Evolutionary conservation across 345 rosid genomes (phyloP).

Genomic region (Turritis glabra): DNA sequence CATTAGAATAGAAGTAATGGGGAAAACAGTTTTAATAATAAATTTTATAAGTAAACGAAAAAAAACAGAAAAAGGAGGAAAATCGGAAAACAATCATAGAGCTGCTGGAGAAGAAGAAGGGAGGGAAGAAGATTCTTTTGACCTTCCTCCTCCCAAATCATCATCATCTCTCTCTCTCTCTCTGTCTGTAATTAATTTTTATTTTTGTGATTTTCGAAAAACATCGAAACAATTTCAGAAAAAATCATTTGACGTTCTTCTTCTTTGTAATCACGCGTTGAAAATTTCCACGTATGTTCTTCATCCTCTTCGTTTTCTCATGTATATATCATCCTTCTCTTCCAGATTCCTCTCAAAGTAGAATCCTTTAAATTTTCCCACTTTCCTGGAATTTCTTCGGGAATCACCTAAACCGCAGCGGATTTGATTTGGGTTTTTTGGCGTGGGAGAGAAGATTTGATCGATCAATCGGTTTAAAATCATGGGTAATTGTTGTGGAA

Average conservation of each 20-base stretch:
- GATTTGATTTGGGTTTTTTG: slow-evolving; percentile 10
- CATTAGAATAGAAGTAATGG: neutral
- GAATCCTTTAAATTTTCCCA: neutral
- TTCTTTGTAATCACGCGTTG: slow-evolving; percentile 32
- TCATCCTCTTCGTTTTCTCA: slow-evolving; percentile 16
- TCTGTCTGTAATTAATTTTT: neutral
- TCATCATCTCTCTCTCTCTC: slow-evolving; percentile 20
- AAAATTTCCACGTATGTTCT: slow-evolving; percentile 7
- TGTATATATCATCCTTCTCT: neutral
- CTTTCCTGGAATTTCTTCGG: neutral
- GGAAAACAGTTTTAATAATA: neutral
- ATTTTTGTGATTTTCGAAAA: neutral
- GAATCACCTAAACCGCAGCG: neutral
- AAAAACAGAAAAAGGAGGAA: neutral
- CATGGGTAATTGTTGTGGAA: slow-evolving; percentile 94
- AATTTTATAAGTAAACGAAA: neutral
- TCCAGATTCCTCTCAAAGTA: neutral
- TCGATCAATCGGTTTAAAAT: no score
- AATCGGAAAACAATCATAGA: slow-evolving; percentile 22
- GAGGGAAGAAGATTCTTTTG: slow-evolving; percentile 38
- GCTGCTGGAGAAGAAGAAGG: slow-evolving; percentile 19
- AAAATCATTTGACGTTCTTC: slow-evolving; percentile 6
- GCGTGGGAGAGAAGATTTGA: neutral
- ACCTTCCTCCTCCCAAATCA: slow-evolving; percentile 40
- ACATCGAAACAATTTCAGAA: slow-evolving; percentile 3